Base-by-base conservation (phyloP, 768 basidiomycete species). In the Leccinum pellstonianum region DNA sequence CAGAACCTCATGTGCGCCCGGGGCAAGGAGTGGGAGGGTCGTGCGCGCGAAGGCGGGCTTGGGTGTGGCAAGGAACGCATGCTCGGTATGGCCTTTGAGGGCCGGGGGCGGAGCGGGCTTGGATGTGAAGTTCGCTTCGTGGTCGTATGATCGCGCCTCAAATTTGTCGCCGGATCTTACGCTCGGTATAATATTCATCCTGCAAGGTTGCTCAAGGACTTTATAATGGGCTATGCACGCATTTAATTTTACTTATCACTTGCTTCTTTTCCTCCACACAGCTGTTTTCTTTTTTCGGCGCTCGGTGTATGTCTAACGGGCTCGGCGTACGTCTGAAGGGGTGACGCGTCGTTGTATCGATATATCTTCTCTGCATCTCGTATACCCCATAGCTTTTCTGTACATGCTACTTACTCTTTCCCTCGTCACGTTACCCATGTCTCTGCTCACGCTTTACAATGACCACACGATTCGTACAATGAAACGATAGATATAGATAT, bases 21-120 rank as follows among this genome's bases (percentile, higher is more conserved):
- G 4, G 80, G 76, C n/a, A 68, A 75, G 62, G 66, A 70, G 60
- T 82, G 81, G 80, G 81, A 81, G 62, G 81, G 81, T 3, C 73
- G 77, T 12, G 79, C 74, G 46, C 72, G 77, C 25, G 83, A 84
- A 51, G 81, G 81, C 41, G 74, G 75, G 19, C 70, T 86, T 52
- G 81, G 81, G 2, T 81, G 80, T 52, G 86, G 85, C 49, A 75
- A 79, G 68, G 86, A 87, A 71, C 78, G 82, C 58, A 70, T 88
- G 56, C 69, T 81, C n/a, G 80, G 81, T 31, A 69, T 87, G 59
- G 86, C 84, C 37, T 83, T 82, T 65, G 86, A 86, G 61, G 86
- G 84, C 11, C 74, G 83, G n/a, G 83, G 85, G 4, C 69, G 77
- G 60, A 88, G 86, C 62, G 68, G 73, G 55, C 75, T 87, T 56